Percentiles rank a stretch among this genome's conserved stretches.
Evolutionary conservation across 192 early-diverging fungal genomes (phyloP).

Genomic region (Phlyctochytrium bullatum): DNA sequence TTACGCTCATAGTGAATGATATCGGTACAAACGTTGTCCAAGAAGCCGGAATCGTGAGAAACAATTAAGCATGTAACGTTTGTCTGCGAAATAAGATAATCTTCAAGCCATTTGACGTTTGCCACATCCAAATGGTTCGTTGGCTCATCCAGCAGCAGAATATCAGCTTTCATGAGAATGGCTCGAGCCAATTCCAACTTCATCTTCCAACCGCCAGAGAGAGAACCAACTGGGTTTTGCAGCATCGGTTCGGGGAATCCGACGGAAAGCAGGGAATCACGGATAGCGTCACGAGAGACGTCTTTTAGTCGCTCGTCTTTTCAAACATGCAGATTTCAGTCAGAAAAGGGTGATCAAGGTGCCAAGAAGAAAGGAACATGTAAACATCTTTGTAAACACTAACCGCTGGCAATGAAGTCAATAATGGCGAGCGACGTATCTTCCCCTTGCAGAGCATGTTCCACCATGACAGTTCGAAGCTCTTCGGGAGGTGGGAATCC

Average conservation of each 20-base stretch:
- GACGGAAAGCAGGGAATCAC: slow-evolving; percentile 34
- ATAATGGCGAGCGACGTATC: slow-evolving; percentile 41
- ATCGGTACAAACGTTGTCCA: slow-evolving; percentile 77
- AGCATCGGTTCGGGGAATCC: slow-evolving; percentile 47
- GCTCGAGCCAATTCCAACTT: slow-evolving; percentile 60
- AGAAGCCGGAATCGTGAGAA: slow-evolving; percentile 78
- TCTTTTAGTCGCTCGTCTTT: slow-evolving; percentile 27
- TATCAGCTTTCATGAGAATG: slow-evolving; percentile 71
- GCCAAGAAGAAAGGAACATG: slow-evolving; percentile 23
- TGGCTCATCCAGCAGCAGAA: slow-evolving; percentile 91
- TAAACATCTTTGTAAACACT: no score
- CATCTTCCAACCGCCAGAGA: slow-evolving; percentile 67
- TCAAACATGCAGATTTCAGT: background rate
- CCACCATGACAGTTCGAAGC: slow-evolving; percentile 52
- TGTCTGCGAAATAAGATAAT: slow-evolving; percentile 66
- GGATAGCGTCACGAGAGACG: slow-evolving; percentile 30
- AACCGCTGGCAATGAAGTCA: slow-evolving; percentile 50
- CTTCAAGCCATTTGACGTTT: slow-evolving; percentile 75
- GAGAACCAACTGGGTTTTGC: slow-evolving; percentile 35
- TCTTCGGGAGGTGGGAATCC: slow-evolving; percentile 53
- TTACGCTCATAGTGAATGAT: slow-evolving; percentile 76
- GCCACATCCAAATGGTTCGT: slow-evolving; percentile 83
- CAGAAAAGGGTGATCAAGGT: background rate
- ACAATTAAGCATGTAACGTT: slow-evolving; percentile 72
- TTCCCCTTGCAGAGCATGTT: slow-evolving; percentile 50